Evolutionary conservation across 2,329 filamentous ascomycete genomes (phyloP).

Genomic region (Cadophora luteo-olivacea): DNA sequence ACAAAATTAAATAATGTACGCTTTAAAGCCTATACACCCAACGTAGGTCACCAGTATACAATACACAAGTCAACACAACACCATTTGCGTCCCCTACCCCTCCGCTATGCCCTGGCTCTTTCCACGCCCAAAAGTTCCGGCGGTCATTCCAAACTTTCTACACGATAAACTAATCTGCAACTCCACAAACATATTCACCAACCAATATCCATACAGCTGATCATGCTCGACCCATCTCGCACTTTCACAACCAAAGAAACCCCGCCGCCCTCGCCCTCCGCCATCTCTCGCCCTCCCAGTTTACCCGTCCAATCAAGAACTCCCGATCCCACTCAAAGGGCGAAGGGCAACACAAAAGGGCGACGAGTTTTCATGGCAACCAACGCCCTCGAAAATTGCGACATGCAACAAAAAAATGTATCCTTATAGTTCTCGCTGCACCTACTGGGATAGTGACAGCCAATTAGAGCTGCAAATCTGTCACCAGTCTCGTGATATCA

Average conservation of each 20-base stretch:
- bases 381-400: slow-evolving; percentile 27
- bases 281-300: neutral
- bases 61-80: neutral
- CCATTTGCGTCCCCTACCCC: neutral
- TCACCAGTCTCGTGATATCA: neutral
- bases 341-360: slow-evolving; percentile 10
- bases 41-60: neutral
- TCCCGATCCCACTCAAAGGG: neutral
- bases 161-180: neutral
- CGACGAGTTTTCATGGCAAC: neutral
- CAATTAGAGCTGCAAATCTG: neutral
- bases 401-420: slow-evolving; percentile 31
- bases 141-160: neutral
- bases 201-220: neutral
- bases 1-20: neutral
- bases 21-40: neutral
- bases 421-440: neutral
- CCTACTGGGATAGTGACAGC: neutral
- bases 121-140: neutral
- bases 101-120: neutral
- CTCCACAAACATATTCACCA: neutral
- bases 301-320: neutral
- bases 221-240: neutral
- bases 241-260: too few species aligned
- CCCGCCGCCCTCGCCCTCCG: neutral